Evolutionary conservation across 192 early-diverging fungal species (phyloP), one percentile per base, ranked within the genome.

Genomic region (Physocladia obscura): DNA sequence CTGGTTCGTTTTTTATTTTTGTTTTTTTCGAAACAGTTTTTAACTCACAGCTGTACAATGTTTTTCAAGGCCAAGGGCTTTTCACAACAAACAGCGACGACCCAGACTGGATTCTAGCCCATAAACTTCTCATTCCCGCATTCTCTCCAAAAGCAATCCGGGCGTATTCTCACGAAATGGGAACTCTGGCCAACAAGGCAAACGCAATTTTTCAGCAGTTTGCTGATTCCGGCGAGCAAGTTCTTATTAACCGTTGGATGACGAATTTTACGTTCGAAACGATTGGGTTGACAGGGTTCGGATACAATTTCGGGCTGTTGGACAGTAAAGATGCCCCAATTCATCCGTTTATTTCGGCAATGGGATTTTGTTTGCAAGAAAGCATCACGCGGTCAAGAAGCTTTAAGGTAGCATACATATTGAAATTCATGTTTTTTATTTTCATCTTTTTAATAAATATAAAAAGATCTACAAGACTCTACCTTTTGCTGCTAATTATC

Each of bases 81-180:
- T 81, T 86, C 35, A 88, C 86, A 2, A 77, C 77, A 2, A 64
- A 80, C 32, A 79, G 77, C 32, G 72, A 73, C 27, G 80, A 82
- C 50, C 75, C 76, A 29, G 76, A 84, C 29, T 88, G 87, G 87
- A 64, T 72, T 31, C 71, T 85, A 3, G 84, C 77, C 8, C 87
- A 88, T 65, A 82, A 82, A 60, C 57, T 88, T 27, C 54, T 88
- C 2, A 85, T 88, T 73, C 87, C 87, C 3, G 82, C 83, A 3
- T 88, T 88, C 59, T 62, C 64, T 4, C 72, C 80, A 24, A 73
- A 68, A 29, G 74, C 80, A 17, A 76, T 82, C 50, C 76, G 74
- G 49, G 50, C 52, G 1, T 81, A 81, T 56, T 55, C 61, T 8
- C 1, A 22, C 0, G 67, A 88, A 34, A 88, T 88, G 79, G 58